phyloP scores from a whole-genome alignment of 192 early-diverging fungal genomes.

The Gigaspora rosea region DNA sequence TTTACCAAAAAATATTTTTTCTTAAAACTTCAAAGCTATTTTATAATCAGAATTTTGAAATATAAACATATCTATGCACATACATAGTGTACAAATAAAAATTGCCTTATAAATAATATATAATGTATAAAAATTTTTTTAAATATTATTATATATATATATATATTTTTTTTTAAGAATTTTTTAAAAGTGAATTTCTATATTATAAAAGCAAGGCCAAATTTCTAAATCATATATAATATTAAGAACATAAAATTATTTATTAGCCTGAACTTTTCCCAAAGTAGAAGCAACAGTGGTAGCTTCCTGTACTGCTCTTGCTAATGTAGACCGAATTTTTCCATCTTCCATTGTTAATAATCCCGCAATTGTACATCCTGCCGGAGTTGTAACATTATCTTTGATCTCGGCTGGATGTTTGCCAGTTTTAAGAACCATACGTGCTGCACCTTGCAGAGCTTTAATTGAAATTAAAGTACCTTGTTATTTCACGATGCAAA shows the following conservation, averaged over 20 bases:
- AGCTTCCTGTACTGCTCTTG: slow-evolving; percentile 56
- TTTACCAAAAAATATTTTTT: no score
- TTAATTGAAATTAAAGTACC: background rate
- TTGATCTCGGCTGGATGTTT: slow-evolving; percentile 57
- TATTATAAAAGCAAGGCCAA: no score
- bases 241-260: background rate
- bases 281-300: slow-evolving; percentile 52
- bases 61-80: no score
- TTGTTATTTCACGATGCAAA: background rate
- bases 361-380: slow-evolving; percentile 58
- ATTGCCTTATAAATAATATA: no score
- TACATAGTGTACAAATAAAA: no score
- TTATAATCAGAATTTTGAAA: no score
- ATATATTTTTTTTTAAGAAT: no score
- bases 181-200: no score
- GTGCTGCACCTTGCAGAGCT: slow-evolving; percentile 54
- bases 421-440: slow-evolving; percentile 54
- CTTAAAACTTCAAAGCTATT: no score
- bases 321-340: slow-evolving; percentile 57
- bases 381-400: slow-evolving; percentile 57
- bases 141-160: no score
- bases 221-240: no score
- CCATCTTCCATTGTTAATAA: slow-evolving; percentile 61
- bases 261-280: slow-evolving; percentile 34
- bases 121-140: no score